phyloP scores from a whole-genome alignment of 768 basidiomycete species.

The Rubroboletus satanas region DNA sequence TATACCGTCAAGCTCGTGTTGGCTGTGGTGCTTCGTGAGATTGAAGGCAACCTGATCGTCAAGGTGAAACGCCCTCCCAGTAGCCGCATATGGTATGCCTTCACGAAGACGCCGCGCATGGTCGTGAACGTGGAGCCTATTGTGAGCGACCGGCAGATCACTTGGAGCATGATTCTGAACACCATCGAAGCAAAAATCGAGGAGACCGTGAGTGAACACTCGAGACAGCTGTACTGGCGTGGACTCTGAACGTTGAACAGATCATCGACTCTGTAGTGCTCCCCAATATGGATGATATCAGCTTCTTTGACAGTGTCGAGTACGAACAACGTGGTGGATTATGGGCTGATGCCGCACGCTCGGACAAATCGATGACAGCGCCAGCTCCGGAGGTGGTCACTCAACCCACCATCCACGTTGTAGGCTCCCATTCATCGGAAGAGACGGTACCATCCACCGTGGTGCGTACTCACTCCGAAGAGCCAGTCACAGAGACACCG shows the following conservation, averaged over 20 bases:
- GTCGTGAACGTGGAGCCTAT: conserved; percentile 89
- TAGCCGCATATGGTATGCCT: conserved; percentile 91
- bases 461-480: conserved; percentile 30
- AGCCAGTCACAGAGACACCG: conserved; percentile 20
- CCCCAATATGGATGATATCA: conserved; percentile 98
- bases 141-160: conserved; percentile 91
- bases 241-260: conserved; percentile 75
- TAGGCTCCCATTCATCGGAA: conserved; percentile 33
- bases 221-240: neutral
- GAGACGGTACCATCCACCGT: conserved; percentile 19
- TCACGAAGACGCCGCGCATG: conserved; percentile 86
- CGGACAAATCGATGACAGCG: conserved; percentile 26
- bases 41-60: conserved; percentile 88
- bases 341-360: conserved; percentile 71
- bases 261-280: conserved; percentile 91
- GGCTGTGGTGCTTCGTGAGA: conserved; percentile 80
- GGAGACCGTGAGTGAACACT: conserved; percentile 63
- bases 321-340: conserved; percentile 81
- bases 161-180: conserved; percentile 87
- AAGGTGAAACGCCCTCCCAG: conserved; percentile 93
- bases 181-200: conserved; percentile 87
- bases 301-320: conserved; percentile 80
- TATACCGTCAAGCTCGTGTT: conserved; percentile 88
- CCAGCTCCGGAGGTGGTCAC: conserved; percentile 4
- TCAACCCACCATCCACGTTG: conserved; percentile 19